These are phyloP conservation scores for Fragaria iinumae DNA, from an alignment of 306 rosid species.

Conservation along the genomic window DNA sequence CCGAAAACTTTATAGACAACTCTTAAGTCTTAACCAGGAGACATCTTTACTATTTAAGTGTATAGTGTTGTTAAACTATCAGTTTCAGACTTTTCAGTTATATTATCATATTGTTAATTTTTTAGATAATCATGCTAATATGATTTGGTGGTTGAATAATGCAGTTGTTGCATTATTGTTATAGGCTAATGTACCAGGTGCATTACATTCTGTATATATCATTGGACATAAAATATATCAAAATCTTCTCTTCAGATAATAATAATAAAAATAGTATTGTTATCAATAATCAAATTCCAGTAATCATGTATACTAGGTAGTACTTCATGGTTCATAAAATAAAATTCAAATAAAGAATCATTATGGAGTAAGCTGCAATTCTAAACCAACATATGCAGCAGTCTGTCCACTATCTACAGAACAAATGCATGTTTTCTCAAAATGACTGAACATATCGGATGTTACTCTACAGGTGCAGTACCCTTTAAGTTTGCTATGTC, in stretches of 20 bases:
- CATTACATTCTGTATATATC: not conserved
- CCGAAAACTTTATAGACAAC: too few species aligned
- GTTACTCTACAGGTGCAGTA: not conserved
- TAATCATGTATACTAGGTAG: not conserved
- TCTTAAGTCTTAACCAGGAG: too few species aligned
- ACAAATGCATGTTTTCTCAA: not conserved
- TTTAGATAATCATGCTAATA: not conserved
- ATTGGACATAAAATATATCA: not conserved
- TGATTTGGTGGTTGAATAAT: not conserved
- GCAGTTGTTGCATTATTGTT: not conserved
- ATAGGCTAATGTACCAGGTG: not conserved
- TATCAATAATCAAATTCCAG: not conserved
- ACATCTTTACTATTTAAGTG: too few species aligned
- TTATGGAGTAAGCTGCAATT: not conserved
- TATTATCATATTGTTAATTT: not conserved
- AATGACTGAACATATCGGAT: not conserved
- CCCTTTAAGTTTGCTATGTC: not conserved
- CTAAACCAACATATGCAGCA: not conserved
- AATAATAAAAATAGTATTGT: not conserved
- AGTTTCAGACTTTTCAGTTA: not conserved
- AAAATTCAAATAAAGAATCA: not conserved
- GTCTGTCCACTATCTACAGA: not conserved
- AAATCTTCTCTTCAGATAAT: not conserved
- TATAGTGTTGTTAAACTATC: not conserved
- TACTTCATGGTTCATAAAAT: not conserved